Percentiles rank a stretch among this genome's conserved stretches.
Conservation (phyloP, 2,329 filamentous ascomycete genomes). For the Aspergillus viridinutans region DNA sequence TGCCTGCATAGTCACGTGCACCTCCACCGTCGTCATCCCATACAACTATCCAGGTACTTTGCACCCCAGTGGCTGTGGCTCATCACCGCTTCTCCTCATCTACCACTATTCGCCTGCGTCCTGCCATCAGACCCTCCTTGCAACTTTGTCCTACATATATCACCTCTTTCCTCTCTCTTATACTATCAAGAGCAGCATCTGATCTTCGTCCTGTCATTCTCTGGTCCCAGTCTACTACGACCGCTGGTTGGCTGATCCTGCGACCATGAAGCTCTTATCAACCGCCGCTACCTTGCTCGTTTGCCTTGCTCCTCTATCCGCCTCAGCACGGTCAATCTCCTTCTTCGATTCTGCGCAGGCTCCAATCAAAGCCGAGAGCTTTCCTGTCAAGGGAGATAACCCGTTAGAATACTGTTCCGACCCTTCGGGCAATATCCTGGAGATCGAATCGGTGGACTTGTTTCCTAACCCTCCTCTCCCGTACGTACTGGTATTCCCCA, state of each 20-base stretch:
- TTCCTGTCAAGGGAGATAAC: conserved; percentile 76
- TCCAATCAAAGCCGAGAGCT: conserved; percentile 47
- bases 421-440: conserved; percentile 65
- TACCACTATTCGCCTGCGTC: neutral
- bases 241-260: neutral
- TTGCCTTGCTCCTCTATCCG: conserved; percentile 43
- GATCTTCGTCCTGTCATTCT: neutral
- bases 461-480: conserved; percentile 78
- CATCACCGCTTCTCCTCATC: neutral
- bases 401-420: conserved; percentile 75
- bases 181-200: neutral
- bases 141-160: neutral
- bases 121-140: neutral
- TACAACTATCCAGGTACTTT: neutral
- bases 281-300: conserved; percentile 36
- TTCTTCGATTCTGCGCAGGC: conserved; percentile 50
- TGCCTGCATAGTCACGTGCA: neutral
- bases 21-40: neutral
- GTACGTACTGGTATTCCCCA: conserved; percentile 53
- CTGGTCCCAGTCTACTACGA: neutral
- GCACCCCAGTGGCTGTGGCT: neutral
- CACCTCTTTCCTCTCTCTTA: neutral
- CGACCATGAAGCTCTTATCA: conserved; percentile 41
- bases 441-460: conserved; percentile 75
- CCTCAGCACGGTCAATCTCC: conserved; percentile 41